Evolutionary conservation across 1,284 basidiomycete genomes (phyloP).

Genomic region (Boletus semigastroideus): DNA sequence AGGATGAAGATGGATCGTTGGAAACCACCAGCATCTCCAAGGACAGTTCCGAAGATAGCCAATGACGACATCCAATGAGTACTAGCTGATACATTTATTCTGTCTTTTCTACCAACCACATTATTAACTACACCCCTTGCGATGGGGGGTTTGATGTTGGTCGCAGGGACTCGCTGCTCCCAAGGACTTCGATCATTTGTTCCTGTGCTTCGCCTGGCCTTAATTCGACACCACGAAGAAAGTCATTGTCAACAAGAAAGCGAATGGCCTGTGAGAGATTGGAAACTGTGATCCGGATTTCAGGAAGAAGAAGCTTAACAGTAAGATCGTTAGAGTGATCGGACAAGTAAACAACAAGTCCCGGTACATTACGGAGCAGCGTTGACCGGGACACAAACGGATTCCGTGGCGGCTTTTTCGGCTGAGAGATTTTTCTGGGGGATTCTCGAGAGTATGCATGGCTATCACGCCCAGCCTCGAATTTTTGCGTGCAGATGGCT

Average conservation of each 20-base stretch:
- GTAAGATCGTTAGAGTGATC: constrained; percentile 15
- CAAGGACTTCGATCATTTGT: constrained; percentile 63
- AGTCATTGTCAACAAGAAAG: constrained; percentile 92
- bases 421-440: constrained; percentile 42
- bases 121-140: not conserved
- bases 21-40: constrained; percentile 36
- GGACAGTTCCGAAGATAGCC: constrained; percentile 19
- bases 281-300: constrained; percentile 88
- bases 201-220: constrained; percentile 77
- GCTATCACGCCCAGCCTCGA: not conserved
- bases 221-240: constrained; percentile 81
- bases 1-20: constrained; percentile 41
- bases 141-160: not conserved
- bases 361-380: constrained; percentile 68
- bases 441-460: constrained; percentile 7
- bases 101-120: not conserved
- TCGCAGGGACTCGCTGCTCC: constrained; percentile 18
- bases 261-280: constrained; percentile 93
- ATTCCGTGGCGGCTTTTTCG: constrained; percentile 57
- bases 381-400: constrained; percentile 68
- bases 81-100: not conserved
- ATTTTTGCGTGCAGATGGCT: constrained; percentile 1
- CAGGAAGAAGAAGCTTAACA: constrained; percentile 75
- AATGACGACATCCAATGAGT: constrained; percentile 4
- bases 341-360: not conserved